These are phyloP conservation scores for Ceratobasidium sp. DNA, from an alignment of 1,284 basidiomycete genomes.

Conservation along the genomic window DNA sequence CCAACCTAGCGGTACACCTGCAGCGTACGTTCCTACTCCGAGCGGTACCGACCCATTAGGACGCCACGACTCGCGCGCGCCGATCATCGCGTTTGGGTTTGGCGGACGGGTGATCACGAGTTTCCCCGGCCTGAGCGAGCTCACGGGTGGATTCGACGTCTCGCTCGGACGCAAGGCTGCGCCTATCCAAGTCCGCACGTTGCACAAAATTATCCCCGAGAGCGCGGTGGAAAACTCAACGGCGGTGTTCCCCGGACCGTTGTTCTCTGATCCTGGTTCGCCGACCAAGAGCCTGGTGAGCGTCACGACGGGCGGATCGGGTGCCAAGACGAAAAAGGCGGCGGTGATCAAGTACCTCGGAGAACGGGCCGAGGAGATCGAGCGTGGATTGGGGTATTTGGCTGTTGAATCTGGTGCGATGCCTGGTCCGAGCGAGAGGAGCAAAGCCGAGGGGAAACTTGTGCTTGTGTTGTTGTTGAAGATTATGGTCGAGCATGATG, in stretches of 20 bases:
- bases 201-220: slow-evolving; percentile 78
- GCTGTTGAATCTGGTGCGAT: slow-evolving; percentile 54
- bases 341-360: slow-evolving; percentile 81
- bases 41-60: slow-evolving; percentile 74
- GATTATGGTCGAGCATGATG: slow-evolving; percentile 88
- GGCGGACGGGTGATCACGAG: slow-evolving; percentile 88
- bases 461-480: slow-evolving; percentile 81
- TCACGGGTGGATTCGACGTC: slow-evolving; percentile 81
- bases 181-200: slow-evolving; percentile 74
- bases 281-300: slow-evolving; percentile 76
- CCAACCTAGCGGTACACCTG: slow-evolving; percentile 35
- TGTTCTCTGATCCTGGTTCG: slow-evolving; percentile 81
- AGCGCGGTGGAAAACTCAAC: slow-evolving; percentile 71
- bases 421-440: slow-evolving; percentile 64
- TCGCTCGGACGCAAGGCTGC: slow-evolving; percentile 79
- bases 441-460: slow-evolving; percentile 80
- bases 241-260: slow-evolving; percentile 83
- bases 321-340: slow-evolving; percentile 84
- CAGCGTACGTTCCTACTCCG: slow-evolving; percentile 50
- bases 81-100: slow-evolving; percentile 89
- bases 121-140: slow-evolving; percentile 79
- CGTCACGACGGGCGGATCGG: slow-evolving; percentile 62
- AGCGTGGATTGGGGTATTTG: slow-evolving; percentile 80
- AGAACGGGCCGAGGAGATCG: slow-evolving; percentile 80
- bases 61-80: slow-evolving; percentile 77